Evolutionary conservation across 495 filamentous ascomycete species (phyloP), one percentile per base, ranked within the genome.

Genomic region (Aspergillus panamensis): DNA sequence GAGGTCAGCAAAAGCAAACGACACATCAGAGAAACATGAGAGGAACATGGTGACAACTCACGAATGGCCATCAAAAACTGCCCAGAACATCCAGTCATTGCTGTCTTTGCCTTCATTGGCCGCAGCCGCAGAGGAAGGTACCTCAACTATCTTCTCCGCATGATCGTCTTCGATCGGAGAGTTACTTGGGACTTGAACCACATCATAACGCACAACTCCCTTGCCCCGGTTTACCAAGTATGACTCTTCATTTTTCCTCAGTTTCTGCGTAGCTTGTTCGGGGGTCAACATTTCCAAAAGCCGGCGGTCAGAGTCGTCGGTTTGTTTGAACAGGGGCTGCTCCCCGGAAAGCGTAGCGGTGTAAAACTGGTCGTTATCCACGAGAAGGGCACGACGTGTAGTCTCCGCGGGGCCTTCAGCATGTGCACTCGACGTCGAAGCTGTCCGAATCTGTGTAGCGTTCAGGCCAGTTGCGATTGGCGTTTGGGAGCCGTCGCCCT

Each of bases 81-180:
- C 93, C 95, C 95, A 99, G 69, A 99, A 99, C 91, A 97, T 97
- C 94, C 94, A 99, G 67, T 99, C 94, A 57, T 82, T 91, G 44
- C 75, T 84, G n/a, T 76, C 51, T 6, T 75, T 70, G 32, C 80
- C 81, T 59, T 79, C 76, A 32, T 75, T 69, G 30, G 77, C 71
- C 10, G 77, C 75, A 19, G 81, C 77, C 37, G 82, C 76, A 51
- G 70, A 77, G 25, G 81, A 72, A 3, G 89, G 86, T 12, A 96
- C 82, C 73, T 98, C 91, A 40, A 97, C 89, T 58, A 97, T 95
- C 81, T 96, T 95, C 75, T 97, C 95, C 31, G 88, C 85, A 69
- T 99, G 94, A 67, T 99, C 94, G 66, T 99, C 94, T 73, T 99
- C 94, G 58, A 99, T 99, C 0, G 94, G 94, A 61, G 96, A 90